These are phyloP conservation scores for Pelargonium nanum DNA, from an alignment of 345 rosid species.

Conservation along the genomic window DNA sequence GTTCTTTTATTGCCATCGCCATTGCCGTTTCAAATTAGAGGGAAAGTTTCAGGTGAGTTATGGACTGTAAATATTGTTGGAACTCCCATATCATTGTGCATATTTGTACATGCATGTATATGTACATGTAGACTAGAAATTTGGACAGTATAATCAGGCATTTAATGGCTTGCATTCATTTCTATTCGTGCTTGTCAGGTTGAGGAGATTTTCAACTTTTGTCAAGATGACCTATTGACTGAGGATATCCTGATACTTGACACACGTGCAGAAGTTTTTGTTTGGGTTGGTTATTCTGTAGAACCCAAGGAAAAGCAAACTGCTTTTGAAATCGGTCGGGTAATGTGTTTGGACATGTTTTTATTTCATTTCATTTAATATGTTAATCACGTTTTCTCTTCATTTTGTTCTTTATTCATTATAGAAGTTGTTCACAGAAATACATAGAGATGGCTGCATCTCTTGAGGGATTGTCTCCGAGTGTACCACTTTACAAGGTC, in stretches of 20 bases:
- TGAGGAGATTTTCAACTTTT: conserved; percentile 85
- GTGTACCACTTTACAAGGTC: conserved; percentile 76
- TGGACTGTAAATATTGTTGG: conserved; percentile 13
- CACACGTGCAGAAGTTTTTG: conserved; percentile 90
- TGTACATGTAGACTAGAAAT: conserved; percentile 1
- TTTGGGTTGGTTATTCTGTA: conserved; percentile 90
- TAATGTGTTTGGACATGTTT: conserved; percentile 16
- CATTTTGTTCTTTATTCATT: neutral
- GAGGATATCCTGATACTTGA: conserved; percentile 90
- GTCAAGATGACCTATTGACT: conserved; percentile 90
- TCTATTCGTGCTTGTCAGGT: conserved; percentile 36
- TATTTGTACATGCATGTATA: conserved; percentile 13
- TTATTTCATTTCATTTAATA: conserved; percentile 2
- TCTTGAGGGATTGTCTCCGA: conserved; percentile 67
- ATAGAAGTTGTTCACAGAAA: conserved; percentile 36
- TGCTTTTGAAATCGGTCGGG: conserved; percentile 93
- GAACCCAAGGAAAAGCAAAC: conserved; percentile 79
- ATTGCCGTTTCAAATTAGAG: conserved; percentile 26
- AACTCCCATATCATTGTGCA: conserved; percentile 8
- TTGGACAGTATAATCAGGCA: neutral
- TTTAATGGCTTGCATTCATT: conserved; percentile 4
- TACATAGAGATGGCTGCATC: conserved; percentile 65
- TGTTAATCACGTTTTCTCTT: neutral
- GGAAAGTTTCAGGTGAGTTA: conserved; percentile 91
- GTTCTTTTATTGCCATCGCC: conserved; percentile 26